phyloP scores from a whole-genome alignment of 106 monocot genomes.

The Hemerocallis citrina region DNA sequence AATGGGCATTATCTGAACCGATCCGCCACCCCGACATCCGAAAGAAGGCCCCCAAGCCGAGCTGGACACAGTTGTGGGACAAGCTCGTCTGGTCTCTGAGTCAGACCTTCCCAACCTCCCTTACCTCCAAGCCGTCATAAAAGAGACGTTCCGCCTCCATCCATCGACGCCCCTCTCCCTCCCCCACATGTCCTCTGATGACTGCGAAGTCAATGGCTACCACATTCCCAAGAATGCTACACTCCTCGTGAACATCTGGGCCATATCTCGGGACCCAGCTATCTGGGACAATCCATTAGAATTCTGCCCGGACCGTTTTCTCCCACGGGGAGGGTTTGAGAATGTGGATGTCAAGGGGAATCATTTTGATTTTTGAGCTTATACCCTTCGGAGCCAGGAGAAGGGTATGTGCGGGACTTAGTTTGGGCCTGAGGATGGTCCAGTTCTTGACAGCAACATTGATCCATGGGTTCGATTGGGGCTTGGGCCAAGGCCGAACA shows the following conservation, averaged over 20 bases:
- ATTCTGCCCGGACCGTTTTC: slow-evolving; percentile 32
- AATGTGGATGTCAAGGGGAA: slow-evolving; percentile 26
- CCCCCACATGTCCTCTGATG: slow-evolving; percentile 27
- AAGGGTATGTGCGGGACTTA: slow-evolving; percentile 39
- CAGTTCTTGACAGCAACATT: slow-evolving; percentile 29
- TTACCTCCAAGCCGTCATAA: slow-evolving; percentile 24
- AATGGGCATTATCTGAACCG: slow-evolving; percentile 31
- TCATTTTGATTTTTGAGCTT: slow-evolving; percentile 29
- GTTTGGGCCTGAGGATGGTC: slow-evolving; percentile 37
- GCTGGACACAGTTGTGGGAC: slow-evolving; percentile 34
- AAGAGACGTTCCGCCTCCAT: slow-evolving; percentile 46
- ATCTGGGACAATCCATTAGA: slow-evolving; percentile 31
- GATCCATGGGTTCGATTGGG: slow-evolving; percentile 39
- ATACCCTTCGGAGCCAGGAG: slow-evolving; percentile 43
- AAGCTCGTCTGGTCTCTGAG: slow-evolving; percentile 27
- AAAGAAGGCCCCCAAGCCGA: slow-evolving; percentile 27
- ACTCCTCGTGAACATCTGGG: slow-evolving; percentile 39
- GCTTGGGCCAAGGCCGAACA: slow-evolving; percentile 8
- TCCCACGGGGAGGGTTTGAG: slow-evolving; percentile 16
- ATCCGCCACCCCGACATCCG: slow-evolving; percentile 28
- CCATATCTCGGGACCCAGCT: slow-evolving; percentile 30
- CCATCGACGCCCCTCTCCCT: slow-evolving; percentile 39
- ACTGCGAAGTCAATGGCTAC: slow-evolving; percentile 30
- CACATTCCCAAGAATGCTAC: slow-evolving; percentile 23
- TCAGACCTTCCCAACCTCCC: slow-evolving; percentile 31